Evolutionary conservation across 495 filamentous ascomycete species (phyloP).

Genomic region (Astrothelium macrocarpum): DNA sequence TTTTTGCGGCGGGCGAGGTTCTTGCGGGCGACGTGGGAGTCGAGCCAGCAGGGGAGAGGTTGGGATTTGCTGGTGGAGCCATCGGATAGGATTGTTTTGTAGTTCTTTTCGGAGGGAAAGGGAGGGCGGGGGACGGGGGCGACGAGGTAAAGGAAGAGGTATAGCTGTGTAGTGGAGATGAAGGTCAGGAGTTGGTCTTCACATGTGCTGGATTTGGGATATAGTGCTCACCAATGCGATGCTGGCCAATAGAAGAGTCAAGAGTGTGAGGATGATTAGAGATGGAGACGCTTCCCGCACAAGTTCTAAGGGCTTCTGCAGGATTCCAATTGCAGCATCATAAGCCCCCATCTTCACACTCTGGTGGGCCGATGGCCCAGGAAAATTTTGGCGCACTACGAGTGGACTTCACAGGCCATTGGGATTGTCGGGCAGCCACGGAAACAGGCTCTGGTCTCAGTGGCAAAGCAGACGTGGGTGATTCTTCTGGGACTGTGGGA

Average conservation of each 20-base stretch:
- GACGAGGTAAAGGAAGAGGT: constrained; percentile 57
- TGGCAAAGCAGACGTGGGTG: too few species aligned
- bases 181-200: neutral
- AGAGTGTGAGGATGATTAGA: neutral
- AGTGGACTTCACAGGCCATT: neutral
- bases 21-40: constrained; percentile 51
- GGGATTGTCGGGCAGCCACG: neutral
- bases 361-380: neutral
- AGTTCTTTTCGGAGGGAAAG: constrained; percentile 74
- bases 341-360: neutral
- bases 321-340: neutral
- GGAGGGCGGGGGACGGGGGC: constrained; percentile 72
- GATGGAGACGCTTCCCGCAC: neutral
- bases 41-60: constrained; percentile 74
- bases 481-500: too few species aligned
- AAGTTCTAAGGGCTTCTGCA: neutral
- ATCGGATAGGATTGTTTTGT: constrained; percentile 59
- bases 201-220: neutral
- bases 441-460: neutral
- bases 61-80: constrained; percentile 50
- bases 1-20: constrained; percentile 32
- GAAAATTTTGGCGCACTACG: neutral
- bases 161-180: constrained; percentile 43
- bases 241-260: neutral
- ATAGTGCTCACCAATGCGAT: constrained; percentile 6